These are phyloP conservation scores for Diaporthe destruens DNA, from an alignment of 2,329 filamentous ascomycete species.

Conservation along the genomic window DNA sequence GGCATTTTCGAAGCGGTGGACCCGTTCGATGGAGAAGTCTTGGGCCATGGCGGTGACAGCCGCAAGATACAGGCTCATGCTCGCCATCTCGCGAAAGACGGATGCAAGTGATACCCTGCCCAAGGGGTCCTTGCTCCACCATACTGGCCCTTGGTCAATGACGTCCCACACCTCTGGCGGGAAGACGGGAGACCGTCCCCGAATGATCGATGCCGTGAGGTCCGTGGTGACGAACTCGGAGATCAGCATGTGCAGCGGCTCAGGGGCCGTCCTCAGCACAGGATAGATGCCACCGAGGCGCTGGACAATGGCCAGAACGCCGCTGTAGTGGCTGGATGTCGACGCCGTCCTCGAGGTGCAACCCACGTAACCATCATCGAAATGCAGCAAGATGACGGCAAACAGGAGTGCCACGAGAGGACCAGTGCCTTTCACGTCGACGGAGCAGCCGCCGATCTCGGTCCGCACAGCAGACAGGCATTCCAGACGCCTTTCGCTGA, in stretches of 20 bases:
- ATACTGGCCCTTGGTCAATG: slow-evolving; percentile 55
- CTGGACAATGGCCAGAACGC: slow-evolving; percentile 53
- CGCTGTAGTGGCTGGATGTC: slow-evolving; percentile 52
- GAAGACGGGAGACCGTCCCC: slow-evolving; percentile 54
- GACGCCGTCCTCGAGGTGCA: slow-evolving; percentile 49
- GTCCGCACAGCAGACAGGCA: slow-evolving; percentile 2
- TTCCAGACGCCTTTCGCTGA: background rate
- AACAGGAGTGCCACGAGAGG: slow-evolving; percentile 52
- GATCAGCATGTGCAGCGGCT: slow-evolving; percentile 54
- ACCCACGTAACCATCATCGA: slow-evolving; percentile 56
- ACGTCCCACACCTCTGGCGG: slow-evolving; percentile 53
- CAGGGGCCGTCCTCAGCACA: slow-evolving; percentile 46
- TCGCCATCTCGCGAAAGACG: slow-evolving; percentile 51
- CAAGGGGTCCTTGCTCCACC: slow-evolving; percentile 56
- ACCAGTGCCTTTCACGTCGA: slow-evolving; percentile 45
- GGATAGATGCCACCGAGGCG: slow-evolving; percentile 48
- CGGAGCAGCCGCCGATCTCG: slow-evolving; percentile 50
- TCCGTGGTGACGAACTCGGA: slow-evolving; percentile 60
- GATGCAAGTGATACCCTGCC: slow-evolving; percentile 52
- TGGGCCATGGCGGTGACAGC: slow-evolving; percentile 40
- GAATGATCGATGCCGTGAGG: slow-evolving; percentile 56
- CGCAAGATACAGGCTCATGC: slow-evolving; percentile 49
- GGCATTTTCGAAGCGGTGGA: slow-evolving; percentile 48
- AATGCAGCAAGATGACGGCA: slow-evolving; percentile 58
- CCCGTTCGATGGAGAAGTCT: slow-evolving; percentile 48